Conservation (phyloP, 1,284 basidiomycete genomes). For the Clitocybe nebularis region DNA sequence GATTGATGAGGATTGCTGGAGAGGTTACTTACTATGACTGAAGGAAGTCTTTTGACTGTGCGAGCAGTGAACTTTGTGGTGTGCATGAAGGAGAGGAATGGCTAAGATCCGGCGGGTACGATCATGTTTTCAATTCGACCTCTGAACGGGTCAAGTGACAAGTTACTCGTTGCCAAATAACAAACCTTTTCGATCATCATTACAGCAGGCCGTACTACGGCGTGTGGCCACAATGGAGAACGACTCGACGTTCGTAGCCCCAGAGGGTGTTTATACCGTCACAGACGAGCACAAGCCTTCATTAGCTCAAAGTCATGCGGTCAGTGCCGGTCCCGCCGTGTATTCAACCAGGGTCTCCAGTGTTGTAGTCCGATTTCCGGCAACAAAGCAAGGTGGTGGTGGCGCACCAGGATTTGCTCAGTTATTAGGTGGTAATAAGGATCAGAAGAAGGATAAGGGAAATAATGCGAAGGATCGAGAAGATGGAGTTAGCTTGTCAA, state of each 20-base stretch:
- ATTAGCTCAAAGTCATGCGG: slow-evolving; percentile 40
- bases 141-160: slow-evolving; percentile 14
- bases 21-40: slow-evolving; percentile 14
- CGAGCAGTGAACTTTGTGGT: slow-evolving; percentile 25
- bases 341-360: slow-evolving; percentile 64
- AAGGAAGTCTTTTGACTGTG: slow-evolving; percentile 15
- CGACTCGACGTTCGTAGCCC: slow-evolving; percentile 78
- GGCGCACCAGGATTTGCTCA: slow-evolving; percentile 59
- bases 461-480: slow-evolving; percentile 39
- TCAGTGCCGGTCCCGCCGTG: slow-evolving; percentile 40
- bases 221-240: slow-evolving; percentile 55
- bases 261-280: slow-evolving; percentile 82
- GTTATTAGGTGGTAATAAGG: slow-evolving; percentile 58
- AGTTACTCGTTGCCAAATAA: slow-evolving; percentile 8
- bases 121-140: slow-evolving; percentile 12
- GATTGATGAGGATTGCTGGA: neutral
- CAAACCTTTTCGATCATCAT: no score
- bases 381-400: slow-evolving; percentile 45
- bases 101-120: slow-evolving; percentile 38
- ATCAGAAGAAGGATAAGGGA: slow-evolving; percentile 57
- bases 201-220: slow-evolving; percentile 9
- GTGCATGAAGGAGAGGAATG: slow-evolving; percentile 28
- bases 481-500: slow-evolving; percentile 71
- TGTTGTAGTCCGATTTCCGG: slow-evolving; percentile 59
- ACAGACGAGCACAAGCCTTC: slow-evolving; percentile 79